A percentile compares a stretch with the other conserved stretches of the same genome.
These are phyloP conservation scores for Rhynchospora pubera DNA, from an alignment of 176 grass and related monocot genomes.

Conservation along the genomic window DNA sequence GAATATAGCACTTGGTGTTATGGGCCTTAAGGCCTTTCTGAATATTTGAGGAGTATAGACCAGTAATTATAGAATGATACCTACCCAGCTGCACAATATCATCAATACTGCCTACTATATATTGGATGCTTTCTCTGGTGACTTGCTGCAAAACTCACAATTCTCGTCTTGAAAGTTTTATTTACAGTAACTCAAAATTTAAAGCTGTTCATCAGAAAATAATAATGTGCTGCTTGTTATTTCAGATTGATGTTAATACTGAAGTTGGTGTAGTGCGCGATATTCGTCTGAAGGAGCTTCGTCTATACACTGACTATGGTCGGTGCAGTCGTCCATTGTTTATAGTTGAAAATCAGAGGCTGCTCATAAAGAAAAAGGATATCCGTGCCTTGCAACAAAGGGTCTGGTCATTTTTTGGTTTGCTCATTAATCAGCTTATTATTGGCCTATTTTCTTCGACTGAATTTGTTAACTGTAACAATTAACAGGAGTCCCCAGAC, in stretches of 20 bases:
- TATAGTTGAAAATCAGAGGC: constrained; percentile 89
- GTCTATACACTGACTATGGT: constrained; percentile 96
- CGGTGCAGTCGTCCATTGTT: constrained; percentile 94
- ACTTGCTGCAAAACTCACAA: too few species aligned
- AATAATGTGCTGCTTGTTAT: background rate
- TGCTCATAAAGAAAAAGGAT: constrained; percentile 86
- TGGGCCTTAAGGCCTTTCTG: background rate
- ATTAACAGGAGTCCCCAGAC: constrained; percentile 77
- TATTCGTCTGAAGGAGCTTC: constrained; percentile 87
- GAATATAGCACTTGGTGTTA: background rate
- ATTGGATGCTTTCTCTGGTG: too few species aligned
- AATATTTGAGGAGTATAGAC: background rate
- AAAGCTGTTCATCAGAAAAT: background rate
- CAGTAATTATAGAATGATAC: background rate
- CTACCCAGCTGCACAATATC: too few species aligned
- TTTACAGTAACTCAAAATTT: background rate
- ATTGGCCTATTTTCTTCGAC: constrained; percentile 23
- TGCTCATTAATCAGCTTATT: constrained; percentile 2
- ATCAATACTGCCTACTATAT: too few species aligned
- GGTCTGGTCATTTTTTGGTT: constrained; percentile 31
- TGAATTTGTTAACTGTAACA: constrained; percentile 12
- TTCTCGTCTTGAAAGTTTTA: background rate
- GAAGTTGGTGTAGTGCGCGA: constrained; percentile 97
- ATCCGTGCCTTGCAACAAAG: constrained; percentile 88
- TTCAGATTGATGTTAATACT: constrained; percentile 96